Conservation (phyloP, 306 rosid genomes). For the Vicia sativa region DNA sequence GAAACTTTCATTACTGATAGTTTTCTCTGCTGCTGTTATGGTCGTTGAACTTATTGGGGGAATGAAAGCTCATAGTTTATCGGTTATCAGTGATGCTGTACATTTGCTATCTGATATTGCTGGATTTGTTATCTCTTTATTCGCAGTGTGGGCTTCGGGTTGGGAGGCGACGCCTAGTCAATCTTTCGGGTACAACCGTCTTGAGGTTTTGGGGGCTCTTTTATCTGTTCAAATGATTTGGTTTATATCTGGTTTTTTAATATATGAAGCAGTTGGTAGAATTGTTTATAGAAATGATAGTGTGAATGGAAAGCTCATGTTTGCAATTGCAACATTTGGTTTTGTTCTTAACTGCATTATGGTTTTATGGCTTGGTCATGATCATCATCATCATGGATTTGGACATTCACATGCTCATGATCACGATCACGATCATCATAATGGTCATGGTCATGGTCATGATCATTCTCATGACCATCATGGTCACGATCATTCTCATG, state of each 20-base stretch:
- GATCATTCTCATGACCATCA: conserved; percentile 38
- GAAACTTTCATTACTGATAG: conserved; percentile 67
- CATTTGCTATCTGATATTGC: conserved; percentile 86
- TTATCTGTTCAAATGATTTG: conserved; percentile 85
- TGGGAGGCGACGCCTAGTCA: conserved; percentile 81
- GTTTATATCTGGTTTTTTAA: conserved; percentile 75
- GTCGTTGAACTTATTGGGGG: conserved; percentile 82
- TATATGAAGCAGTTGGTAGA: conserved; percentile 74
- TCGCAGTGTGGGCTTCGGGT: conserved; percentile 82
- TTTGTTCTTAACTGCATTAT: conserved; percentile 68
- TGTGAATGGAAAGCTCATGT: conserved; percentile 85
- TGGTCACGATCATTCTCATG: conserved; percentile 33
- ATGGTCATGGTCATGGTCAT: conserved; percentile 53
- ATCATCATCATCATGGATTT: conserved; percentile 43
- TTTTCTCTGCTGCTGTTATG: conserved; percentile 66
- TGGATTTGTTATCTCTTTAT: conserved; percentile 80
- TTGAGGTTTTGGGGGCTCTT: conserved; percentile 92
- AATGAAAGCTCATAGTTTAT: conserved; percentile 78
- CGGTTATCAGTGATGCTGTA: conserved; percentile 85
- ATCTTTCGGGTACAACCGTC: conserved; percentile 82
- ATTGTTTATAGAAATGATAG: conserved; percentile 42
- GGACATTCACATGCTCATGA: conserved; percentile 3
- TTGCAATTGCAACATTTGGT: conserved; percentile 81
- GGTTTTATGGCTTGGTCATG: conserved; percentile 92
- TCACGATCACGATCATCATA: conserved; percentile 50